Percentiles rank a stretch among this genome's conserved stretches.
Evolutionary conservation across 2,329 filamentous ascomycete genomes (phyloP).

Genomic region (Nemania serpens): DNA sequence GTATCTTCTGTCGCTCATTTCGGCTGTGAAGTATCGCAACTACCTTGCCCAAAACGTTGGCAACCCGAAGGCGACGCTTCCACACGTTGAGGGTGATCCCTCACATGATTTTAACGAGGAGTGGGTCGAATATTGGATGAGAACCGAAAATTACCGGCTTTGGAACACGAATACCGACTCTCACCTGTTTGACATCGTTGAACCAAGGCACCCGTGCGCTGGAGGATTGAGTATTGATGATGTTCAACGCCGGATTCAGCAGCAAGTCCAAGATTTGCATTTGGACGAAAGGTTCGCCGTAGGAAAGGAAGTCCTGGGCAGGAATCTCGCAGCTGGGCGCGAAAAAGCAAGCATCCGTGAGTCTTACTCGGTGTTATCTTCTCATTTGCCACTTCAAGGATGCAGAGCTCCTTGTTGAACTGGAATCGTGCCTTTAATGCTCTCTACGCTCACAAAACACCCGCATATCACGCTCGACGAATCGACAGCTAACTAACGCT

Average conservation of each 20-base stretch:
- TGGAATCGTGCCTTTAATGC: neutral
- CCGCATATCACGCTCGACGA: neutral
- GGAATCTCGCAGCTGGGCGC: slow-evolving; percentile 84
- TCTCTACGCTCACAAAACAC: no score
- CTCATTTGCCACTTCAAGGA: neutral
- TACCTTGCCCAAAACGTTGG: slow-evolving; percentile 59
- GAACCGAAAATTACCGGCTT: slow-evolving; percentile 88
- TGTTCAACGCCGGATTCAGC: slow-evolving; percentile 84
- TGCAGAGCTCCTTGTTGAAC: neutral
- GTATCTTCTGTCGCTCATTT: slow-evolving; percentile 87
- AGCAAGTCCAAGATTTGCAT: slow-evolving; percentile 92
- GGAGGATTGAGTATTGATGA: slow-evolving; percentile 93
- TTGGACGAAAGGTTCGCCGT: slow-evolving; percentile 87
- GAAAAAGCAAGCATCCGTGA: slow-evolving; percentile 77
- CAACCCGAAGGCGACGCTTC: slow-evolving; percentile 65
- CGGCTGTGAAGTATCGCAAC: slow-evolving; percentile 86
- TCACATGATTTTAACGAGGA: slow-evolving; percentile 80
- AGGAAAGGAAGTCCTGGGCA: slow-evolving; percentile 82
- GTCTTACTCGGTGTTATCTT: neutral
- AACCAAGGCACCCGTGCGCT: slow-evolving; percentile 90
- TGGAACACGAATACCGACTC: slow-evolving; percentile 82
- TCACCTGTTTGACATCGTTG: slow-evolving; percentile 91
- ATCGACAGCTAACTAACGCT: neutral
- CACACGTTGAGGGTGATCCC: slow-evolving; percentile 80
- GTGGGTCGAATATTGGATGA: slow-evolving; percentile 85